Evolutionary conservation across 345 rosid species (phyloP), one percentile per base, ranked within the genome.

Genomic region (Trapa incisa): DNA sequence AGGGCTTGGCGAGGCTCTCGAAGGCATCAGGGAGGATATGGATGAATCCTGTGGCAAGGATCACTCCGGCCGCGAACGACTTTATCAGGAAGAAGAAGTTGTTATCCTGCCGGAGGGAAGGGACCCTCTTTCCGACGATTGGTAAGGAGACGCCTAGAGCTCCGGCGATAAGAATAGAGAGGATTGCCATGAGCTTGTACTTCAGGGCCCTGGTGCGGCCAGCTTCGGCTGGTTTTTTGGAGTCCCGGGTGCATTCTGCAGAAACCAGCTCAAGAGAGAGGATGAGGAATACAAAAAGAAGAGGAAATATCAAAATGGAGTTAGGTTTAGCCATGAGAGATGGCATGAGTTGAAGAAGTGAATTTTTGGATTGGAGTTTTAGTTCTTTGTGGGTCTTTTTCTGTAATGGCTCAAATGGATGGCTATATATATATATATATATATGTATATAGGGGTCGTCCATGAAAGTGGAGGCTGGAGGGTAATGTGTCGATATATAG

Each of bases 41-140:
- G 61, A 87, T 74, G 72, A 85, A 85, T 13, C 86, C 86, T 1
- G 87, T 85, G 37, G 86, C 82, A 5, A 85, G 75, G 54, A 87
- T 83, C 56, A 87, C 86, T 1, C 92, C 89, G 29, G 84, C 89
- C 16, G 89, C 87, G 12, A 85, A 85, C 6, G 87, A 84, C 73
- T 83, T 85, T 17, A 84, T 78, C 10, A 85, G 64, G 72, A 80
- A 80, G 74, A 83, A 87, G 37, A 74, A 56, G 43, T 61, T 68
- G 12, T 75, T 76, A 29, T 85, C 86, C 0, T 89, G 88, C 32
- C 47, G 75, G 12, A 87, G 67, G 1, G 42, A 15, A 12, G 83
- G 72, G 13, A 76, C 56, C 50, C 38, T 65, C 43, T 66, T 81
- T 1, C 75, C 85, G 3, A 82, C 15, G 10, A 85, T 67, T 0